Conservation (phyloP, 2,329 filamentous ascomycete species). For the Teratosphaeria gauchensis region DNA sequence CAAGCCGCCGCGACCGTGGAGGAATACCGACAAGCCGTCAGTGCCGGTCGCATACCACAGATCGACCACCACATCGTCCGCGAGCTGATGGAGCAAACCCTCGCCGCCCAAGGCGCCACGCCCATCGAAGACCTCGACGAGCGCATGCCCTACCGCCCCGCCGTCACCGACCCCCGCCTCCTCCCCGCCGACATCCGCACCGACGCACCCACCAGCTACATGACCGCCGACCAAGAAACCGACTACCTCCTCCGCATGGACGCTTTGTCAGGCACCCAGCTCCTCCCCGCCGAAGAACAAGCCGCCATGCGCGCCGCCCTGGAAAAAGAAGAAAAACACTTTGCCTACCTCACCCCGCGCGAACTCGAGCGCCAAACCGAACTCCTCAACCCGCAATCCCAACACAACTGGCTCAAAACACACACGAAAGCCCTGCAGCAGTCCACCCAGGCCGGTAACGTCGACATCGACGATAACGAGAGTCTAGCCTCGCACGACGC, state of each 20-base stretch:
- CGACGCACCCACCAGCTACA: conserved; percentile 38
- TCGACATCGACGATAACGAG: conserved; percentile 44
- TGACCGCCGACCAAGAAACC: conserved; percentile 61
- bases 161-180: background rate
- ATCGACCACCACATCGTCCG: conserved; percentile 24
- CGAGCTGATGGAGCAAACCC: conserved; percentile 20
- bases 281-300: conserved; percentile 24
- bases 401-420: conserved; percentile 76
- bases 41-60: conserved; percentile 20
- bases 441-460: conserved; percentile 5
- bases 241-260: conserved; percentile 63
- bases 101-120: conserved; percentile 19
- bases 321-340: conserved; percentile 20
- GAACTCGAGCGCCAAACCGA: conserved; percentile 40
- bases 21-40: conserved; percentile 28
- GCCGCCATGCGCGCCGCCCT: conserved; percentile 22
- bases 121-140: conserved; percentile 30
- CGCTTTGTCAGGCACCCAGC: conserved; percentile 34
- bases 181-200: background rate
- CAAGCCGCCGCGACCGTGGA: conserved; percentile 20
- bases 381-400: conserved; percentile 74
- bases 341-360: conserved; percentile 33
- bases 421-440: conserved; percentile 9
- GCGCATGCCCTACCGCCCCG: conserved; percentile 30
- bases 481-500: conserved; percentile 78